Conservation (phyloP, 2,329 filamentous ascomycete genomes). For the Botryotinia globosa region DNA sequence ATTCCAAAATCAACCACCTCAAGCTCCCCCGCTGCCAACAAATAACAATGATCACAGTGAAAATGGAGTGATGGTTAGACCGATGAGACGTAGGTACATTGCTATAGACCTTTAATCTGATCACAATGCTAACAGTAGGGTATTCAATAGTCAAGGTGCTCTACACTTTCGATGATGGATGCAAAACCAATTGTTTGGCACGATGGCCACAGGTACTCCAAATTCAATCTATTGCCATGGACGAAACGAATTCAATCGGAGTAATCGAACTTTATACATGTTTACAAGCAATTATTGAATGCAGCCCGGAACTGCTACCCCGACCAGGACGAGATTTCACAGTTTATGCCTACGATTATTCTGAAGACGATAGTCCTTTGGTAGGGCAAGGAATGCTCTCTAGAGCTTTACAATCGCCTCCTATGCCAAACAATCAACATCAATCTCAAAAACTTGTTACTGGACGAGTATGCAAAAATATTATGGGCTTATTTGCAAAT, state of each 20-base stretch:
- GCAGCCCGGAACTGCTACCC: constrained; percentile 82
- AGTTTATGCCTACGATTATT: constrained; percentile 96
- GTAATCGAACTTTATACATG: constrained; percentile 85
- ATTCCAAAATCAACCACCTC: constrained; percentile 26
- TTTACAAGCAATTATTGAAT: constrained; percentile 72
- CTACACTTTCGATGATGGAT: constrained; percentile 90
- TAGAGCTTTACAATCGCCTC: constrained; percentile 63
- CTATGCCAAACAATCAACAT: constrained; percentile 55
- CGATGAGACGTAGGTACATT: constrained; percentile 61
- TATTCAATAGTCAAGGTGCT: constrained; percentile 77
- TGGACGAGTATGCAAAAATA: constrained; percentile 83
- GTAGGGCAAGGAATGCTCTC: constrained; percentile 96
- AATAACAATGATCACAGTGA: constrained; percentile 39
- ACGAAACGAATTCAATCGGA: constrained; percentile 78
- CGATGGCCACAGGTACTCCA: constrained; percentile 76
- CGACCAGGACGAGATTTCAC: constrained; percentile 76
- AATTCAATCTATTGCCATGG: constrained; percentile 76
- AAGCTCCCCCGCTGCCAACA: constrained; percentile 23
- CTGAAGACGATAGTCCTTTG: constrained; percentile 86
- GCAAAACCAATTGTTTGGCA: constrained; percentile 85
- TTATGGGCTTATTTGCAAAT: constrained; percentile 78
- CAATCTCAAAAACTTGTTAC: constrained; percentile 73
- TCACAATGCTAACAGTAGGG: constrained; percentile 26
- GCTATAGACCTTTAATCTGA: not conserved
- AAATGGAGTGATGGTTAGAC: constrained; percentile 48